Conservation (phyloP, 441 rosid genomes). For the Brassica balearica region DNA sequence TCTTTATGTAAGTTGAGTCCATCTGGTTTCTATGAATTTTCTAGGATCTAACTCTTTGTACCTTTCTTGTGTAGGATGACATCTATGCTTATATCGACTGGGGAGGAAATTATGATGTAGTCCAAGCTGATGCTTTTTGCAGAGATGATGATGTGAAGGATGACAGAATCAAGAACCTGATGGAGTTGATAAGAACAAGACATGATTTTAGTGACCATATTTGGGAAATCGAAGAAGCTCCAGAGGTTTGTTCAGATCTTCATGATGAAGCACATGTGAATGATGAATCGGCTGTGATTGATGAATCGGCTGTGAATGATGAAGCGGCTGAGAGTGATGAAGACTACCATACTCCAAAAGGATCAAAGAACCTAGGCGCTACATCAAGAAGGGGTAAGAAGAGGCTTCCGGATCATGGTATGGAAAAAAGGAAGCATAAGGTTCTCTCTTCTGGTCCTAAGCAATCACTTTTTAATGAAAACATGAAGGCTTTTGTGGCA, state of each 20-base stretch:
- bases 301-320: not conserved
- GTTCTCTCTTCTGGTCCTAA: not conserved
- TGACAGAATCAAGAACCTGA: not conserved
- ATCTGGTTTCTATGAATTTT: not conserved
- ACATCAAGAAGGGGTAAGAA: not conserved
- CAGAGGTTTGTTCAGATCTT: not conserved
- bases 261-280: too few relatives aligned
- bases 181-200: not conserved
- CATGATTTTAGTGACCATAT: not conserved
- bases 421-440: not conserved
- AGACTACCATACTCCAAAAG: not conserved
- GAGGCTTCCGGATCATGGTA: not conserved
- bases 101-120: not conserved
- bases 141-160: not conserved
- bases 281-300: not conserved
- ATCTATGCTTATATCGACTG: not conserved
- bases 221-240: not conserved
- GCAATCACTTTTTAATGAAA: not conserved
- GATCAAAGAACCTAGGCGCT: not conserved
- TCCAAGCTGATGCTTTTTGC: not conserved
- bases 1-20: not conserved
- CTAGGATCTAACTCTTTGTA: not conserved
- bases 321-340: not conserved
- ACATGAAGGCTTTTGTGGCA: not conserved
- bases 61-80: not conserved